Conservation (phyloP, 352 stramenopile species). For the Globisporangium emineosum region DNA sequence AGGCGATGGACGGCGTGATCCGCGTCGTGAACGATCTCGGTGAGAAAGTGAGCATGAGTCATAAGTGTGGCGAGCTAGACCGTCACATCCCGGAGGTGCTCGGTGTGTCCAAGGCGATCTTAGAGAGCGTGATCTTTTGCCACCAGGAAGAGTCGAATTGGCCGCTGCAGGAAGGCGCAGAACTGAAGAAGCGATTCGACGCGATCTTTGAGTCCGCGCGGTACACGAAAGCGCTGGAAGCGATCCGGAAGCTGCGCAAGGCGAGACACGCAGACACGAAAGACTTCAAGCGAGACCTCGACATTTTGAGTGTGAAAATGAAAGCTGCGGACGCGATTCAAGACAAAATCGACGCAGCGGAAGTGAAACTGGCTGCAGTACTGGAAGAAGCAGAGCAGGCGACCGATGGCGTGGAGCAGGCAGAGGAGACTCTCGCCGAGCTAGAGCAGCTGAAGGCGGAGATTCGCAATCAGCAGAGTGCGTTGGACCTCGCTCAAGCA, state of each 20-base stretch:
- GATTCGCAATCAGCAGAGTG: constrained; percentile 31
- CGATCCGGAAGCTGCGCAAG: constrained; percentile 94
- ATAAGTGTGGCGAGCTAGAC: constrained; percentile 96
- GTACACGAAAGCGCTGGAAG: constrained; percentile 98
- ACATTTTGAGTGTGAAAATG: constrained; percentile 87
- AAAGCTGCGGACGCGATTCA: constrained; percentile 52
- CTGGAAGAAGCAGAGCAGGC: constrained; percentile 32
- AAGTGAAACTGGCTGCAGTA: constrained; percentile 42
- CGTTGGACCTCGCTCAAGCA: constrained; percentile 31
- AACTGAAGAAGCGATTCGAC: constrained; percentile 99
- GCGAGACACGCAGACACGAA: constrained; percentile 76
- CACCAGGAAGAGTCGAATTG: constrained; percentile 98
- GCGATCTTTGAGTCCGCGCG: constrained; percentile 99
- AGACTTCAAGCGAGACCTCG: constrained; percentile 93
- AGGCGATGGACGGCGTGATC: constrained; percentile 95
- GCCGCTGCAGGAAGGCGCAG: constrained; percentile 93
- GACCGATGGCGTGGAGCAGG: constrained; percentile 35
- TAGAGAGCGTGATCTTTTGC: constrained; percentile 99
- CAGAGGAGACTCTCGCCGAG: constrained; percentile 52
- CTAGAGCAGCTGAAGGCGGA: constrained; percentile 46
- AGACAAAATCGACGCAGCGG: constrained; percentile 44
- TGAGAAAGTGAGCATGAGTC: constrained; percentile 88
- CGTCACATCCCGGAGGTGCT: constrained; percentile 93
- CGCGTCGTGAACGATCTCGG: constrained; percentile 88
- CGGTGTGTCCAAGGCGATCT: constrained; percentile 96